Percentiles rank a stretch among this genome's conserved stretches.
Conservation (phyloP, 768 basidiomycete species). For the Porphyrellus cyaneotinctus region DNA sequence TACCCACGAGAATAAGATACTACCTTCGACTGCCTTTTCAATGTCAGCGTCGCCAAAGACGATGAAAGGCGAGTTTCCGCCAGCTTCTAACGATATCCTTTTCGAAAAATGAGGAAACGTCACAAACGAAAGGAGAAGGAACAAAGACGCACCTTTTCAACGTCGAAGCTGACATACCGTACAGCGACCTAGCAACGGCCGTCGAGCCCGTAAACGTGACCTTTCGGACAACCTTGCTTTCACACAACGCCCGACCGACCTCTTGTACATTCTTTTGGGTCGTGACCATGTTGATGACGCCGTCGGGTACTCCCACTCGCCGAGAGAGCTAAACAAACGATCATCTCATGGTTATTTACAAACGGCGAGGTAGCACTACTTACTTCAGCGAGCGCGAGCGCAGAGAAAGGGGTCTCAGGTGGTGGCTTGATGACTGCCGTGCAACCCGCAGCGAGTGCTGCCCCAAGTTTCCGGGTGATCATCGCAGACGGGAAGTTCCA, state of each 20-base stretch:
- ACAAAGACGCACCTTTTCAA: slow-evolving; percentile 65
- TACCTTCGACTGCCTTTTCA: slow-evolving; percentile 85
- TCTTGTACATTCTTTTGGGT: slow-evolving; percentile 79
- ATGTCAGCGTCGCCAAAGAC: slow-evolving; percentile 96
- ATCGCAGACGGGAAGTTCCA: slow-evolving; percentile 97
- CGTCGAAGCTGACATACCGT: slow-evolving; percentile 67
- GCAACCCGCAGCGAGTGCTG: slow-evolving; percentile 94
- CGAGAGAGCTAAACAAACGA: slow-evolving; percentile 54
- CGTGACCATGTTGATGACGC: slow-evolving; percentile 92
- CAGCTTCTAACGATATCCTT: slow-evolving; percentile 76
- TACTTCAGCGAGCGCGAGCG: slow-evolving; percentile 88
- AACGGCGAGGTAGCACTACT: neutral
- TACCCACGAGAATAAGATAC: neutral
- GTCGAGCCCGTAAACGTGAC: slow-evolving; percentile 91
- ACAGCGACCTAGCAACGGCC: slow-evolving; percentile 70
- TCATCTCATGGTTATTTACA: neutral
- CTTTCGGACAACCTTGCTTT: slow-evolving; percentile 82
- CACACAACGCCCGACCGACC: slow-evolving; percentile 94
- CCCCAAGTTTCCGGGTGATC: slow-evolving; percentile 87
- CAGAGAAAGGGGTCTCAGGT: slow-evolving; percentile 91
- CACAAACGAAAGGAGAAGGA: neutral
- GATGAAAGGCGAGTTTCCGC: slow-evolving; percentile 95
- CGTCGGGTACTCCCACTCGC: slow-evolving; percentile 91
- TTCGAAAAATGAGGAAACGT: slow-evolving; percentile 1
- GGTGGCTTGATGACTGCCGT: slow-evolving; percentile 94